Conservation (phyloP, 139 green algal species). For the Micractinium sp. region DNA sequence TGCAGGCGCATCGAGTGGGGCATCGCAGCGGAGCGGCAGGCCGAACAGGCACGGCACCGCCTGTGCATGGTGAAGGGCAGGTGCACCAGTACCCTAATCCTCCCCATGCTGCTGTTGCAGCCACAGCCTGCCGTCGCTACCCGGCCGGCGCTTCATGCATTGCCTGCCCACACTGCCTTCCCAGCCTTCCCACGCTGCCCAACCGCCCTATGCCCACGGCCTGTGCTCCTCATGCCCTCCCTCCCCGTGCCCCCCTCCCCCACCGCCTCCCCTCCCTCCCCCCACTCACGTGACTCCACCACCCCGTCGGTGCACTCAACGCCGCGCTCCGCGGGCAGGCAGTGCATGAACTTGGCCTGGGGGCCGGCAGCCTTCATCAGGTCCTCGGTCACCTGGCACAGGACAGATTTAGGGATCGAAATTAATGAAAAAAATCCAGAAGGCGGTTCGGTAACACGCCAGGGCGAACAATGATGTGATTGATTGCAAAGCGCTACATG, state of each 20-base stretch:
- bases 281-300: constrained; percentile 76
- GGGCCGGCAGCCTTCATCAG: constrained; percentile 89
- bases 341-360: constrained; percentile 98
- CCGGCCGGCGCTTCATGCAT: neutral
- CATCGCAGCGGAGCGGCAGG: neutral
- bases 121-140: no score
- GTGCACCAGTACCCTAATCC: neutral
- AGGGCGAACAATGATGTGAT: no score
- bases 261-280: neutral
- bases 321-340: constrained; percentile 94
- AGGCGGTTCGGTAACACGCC: no score
- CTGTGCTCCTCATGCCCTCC: neutral
- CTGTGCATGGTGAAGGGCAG: neutral
- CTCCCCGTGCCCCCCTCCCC: neutral
- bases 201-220: neutral
- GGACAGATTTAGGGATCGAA: no score
- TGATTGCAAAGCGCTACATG: no score
- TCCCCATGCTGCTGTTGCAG: neutral
- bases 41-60: neutral
- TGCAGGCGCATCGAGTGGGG: neutral
- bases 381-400: constrained; percentile 82
- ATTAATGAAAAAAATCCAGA: no score
- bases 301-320: constrained; percentile 93
- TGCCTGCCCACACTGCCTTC: no score
- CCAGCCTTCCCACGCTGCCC: neutral